A percentile compares a stretch with the other conserved stretches of the same genome.
Evolutionary conservation across 169 alveolate genomes (phyloP).

Genomic region (Cyclospora cayetanensis): DNA sequence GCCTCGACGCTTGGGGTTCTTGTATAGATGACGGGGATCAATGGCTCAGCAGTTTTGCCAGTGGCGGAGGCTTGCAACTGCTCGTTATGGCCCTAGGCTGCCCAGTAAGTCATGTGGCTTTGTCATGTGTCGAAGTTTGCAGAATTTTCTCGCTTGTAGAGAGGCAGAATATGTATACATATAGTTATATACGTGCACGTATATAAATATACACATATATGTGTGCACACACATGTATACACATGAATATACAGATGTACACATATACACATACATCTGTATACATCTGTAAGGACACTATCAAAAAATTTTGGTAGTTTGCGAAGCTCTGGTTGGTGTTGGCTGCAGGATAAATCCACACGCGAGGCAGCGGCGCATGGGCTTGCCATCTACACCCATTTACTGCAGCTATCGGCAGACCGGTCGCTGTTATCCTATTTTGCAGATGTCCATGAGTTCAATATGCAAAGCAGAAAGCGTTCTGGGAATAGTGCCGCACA

Average conservation of each 20-base stretch:
- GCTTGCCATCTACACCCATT: conserved; percentile 61
- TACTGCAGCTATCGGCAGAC: conserved; percentile 57
- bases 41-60: conserved; percentile 66
- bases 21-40: conserved; percentile 48
- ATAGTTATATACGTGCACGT: too few relatives aligned
- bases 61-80: conserved; percentile 61
- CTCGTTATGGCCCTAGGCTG: conserved; percentile 58
- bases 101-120: conserved; percentile 13
- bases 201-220: too few relatives aligned
- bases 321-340: too few relatives aligned
- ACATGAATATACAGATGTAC: too few relatives aligned
- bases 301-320: too few relatives aligned
- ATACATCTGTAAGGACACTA: too few relatives aligned
- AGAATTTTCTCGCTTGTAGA: neutral
- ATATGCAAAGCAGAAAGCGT: conserved; percentile 24
- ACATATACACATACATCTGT: too few relatives aligned
- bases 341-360: conserved; percentile 18
- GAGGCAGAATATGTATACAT: neutral
- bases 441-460: conserved; percentile 48
- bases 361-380: conserved; percentile 56
- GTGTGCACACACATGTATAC: too few relatives aligned
- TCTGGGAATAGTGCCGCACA: neutral
- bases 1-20: conserved; percentile 49
- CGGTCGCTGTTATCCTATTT: conserved; percentile 44
- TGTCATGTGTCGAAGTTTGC: neutral